Percentiles rank a stretch among this genome's conserved stretches.
Evolutionary conservation across 257 asterid genomes (phyloP).

Genomic region (Ballota nigra): DNA sequence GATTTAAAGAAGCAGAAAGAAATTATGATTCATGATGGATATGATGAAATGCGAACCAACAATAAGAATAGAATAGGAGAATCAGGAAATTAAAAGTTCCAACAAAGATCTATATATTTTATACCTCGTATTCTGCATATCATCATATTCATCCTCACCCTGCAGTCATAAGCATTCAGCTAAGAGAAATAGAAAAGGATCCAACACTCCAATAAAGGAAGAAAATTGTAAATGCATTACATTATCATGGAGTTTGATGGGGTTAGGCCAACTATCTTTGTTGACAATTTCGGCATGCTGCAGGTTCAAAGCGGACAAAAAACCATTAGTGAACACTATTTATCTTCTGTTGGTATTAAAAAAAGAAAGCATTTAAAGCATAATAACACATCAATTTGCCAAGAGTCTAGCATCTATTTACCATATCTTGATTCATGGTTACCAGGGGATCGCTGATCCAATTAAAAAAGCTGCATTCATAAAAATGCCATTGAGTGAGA

Average conservation of each 20-base stretch:
- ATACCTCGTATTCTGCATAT: conserved; percentile 35
- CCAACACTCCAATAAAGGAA: not conserved
- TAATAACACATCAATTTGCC: not conserved
- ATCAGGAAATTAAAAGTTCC: no score
- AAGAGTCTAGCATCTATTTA: conserved; percentile 16
- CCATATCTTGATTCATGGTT: conserved; percentile 44
- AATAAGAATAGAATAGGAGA: no score
- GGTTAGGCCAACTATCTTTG: not conserved
- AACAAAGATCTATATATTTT: not conserved
- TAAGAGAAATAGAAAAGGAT: not conserved
- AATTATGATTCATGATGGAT: no score
- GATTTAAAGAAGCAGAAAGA: no score
- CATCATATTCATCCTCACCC: conserved; percentile 34
- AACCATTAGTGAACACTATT: not conserved
- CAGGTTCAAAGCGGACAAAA: not conserved
- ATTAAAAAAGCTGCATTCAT: conserved; percentile 55
- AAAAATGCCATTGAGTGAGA: conserved; percentile 12
- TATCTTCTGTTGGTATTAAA: no score
- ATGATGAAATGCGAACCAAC: no score
- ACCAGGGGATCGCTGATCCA: conserved; percentile 55
- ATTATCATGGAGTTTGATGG: not conserved
- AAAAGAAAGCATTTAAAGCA: not conserved
- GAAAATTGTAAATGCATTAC: not conserved
- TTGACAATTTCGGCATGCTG: not conserved
- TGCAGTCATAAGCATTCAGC: not conserved